These are phyloP conservation scores for Cordyceps tenuipes DNA, from an alignment of 2,329 filamentous ascomycete species.

Conservation along the genomic window DNA sequence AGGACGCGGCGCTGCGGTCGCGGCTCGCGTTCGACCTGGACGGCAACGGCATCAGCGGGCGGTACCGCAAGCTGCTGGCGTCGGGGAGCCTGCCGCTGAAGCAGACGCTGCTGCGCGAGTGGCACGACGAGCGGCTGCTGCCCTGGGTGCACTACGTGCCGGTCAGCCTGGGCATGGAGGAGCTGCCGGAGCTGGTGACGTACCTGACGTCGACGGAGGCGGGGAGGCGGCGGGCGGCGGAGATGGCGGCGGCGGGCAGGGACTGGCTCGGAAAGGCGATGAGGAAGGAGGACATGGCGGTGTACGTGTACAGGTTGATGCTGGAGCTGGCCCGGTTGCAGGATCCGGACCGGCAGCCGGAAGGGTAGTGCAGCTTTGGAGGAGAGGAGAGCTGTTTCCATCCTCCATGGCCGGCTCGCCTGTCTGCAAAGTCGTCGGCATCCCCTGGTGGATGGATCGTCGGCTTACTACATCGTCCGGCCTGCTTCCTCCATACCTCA, in stretches of 20 bases:
- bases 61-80: slow-evolving; percentile 42
- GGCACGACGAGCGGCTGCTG: slow-evolving; percentile 48
- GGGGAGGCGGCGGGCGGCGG: slow-evolving; percentile 39
- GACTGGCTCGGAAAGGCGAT: slow-evolving; percentile 47
- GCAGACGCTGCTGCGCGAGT: slow-evolving; percentile 44
- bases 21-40: slow-evolving; percentile 44
- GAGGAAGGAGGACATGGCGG: slow-evolving; percentile 48
- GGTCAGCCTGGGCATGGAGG: slow-evolving; percentile 38
- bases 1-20: slow-evolving; percentile 29
- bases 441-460: no score
- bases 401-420: no score
- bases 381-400: no score
- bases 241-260: slow-evolving; percentile 45
- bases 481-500: no score
- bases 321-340: slow-evolving; percentile 44
- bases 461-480: no score
- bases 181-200: slow-evolving; percentile 42
- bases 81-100: slow-evolving; percentile 42
- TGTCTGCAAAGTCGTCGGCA: no score
- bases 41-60: slow-evolving; percentile 47
- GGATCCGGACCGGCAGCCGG: slow-evolving; percentile 20
- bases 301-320: slow-evolving; percentile 53
- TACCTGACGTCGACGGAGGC: slow-evolving; percentile 35
- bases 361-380: not conserved
- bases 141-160: slow-evolving; percentile 52